These are phyloP conservation scores for Tephrocybe sp. DNA, from an alignment of 768 basidiomycete species.

Conservation along the genomic window DNA sequence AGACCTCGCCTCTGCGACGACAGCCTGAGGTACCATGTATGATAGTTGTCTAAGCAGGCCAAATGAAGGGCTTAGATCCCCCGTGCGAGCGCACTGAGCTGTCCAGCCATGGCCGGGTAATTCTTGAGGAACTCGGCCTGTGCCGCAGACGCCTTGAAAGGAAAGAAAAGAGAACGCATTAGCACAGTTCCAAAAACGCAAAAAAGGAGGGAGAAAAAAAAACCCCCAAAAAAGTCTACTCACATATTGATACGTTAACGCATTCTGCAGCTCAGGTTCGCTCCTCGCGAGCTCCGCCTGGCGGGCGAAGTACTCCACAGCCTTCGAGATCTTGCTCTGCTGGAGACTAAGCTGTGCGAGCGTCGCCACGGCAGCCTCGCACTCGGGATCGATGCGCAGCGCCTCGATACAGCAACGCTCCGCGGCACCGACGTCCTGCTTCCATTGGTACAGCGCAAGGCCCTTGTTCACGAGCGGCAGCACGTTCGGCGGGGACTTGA, in stretches of 20 bases:
- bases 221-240: constrained; percentile 24
- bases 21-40: too few species aligned
- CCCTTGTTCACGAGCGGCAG: constrained; percentile 96
- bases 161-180: not conserved
- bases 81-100: constrained; percentile 46
- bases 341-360: constrained; percentile 92
- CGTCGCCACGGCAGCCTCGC: constrained; percentile 95
- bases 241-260: constrained; percentile 77
- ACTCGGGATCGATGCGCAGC: constrained; percentile 83
- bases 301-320: constrained; percentile 81
- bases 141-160: constrained; percentile 66
- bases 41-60: not conserved
- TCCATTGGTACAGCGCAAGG: constrained; percentile 95
- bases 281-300: constrained; percentile 86
- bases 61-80: constrained; percentile 13
- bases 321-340: constrained; percentile 84
- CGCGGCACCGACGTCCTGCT: constrained; percentile 80
- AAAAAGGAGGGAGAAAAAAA: too few species aligned
- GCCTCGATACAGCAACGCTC: constrained; percentile 89
- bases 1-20: too few species aligned
- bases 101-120: constrained; percentile 83
- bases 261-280: constrained; percentile 81
- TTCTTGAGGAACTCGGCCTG: constrained; percentile 81
- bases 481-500: constrained; percentile 75
- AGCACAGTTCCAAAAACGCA: constrained; percentile 3